Evolutionary conservation across 2,329 filamentous ascomycete genomes (phyloP).

Genomic region (Fusarium sp.): DNA sequence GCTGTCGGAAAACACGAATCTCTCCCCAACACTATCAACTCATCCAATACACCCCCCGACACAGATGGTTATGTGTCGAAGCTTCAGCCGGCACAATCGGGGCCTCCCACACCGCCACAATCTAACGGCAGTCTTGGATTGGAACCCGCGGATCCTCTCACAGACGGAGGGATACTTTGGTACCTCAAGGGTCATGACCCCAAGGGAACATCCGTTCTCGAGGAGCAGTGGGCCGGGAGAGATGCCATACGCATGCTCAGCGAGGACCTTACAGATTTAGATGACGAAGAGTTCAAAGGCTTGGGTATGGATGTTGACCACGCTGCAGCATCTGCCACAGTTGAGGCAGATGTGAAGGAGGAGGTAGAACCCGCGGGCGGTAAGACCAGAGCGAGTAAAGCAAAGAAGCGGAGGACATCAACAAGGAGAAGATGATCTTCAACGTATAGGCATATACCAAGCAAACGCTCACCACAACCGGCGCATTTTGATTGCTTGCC

Average conservation of each 20-base stretch:
- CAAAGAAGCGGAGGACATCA: slow-evolving; percentile 50
- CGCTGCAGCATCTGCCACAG: slow-evolving; percentile 42
- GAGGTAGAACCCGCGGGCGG: slow-evolving; percentile 32
- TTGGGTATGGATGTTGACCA: slow-evolving; percentile 67
- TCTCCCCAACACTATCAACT: slow-evolving; percentile 36
- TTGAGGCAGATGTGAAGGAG: slow-evolving; percentile 41
- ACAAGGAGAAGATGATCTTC: slow-evolving; percentile 47
- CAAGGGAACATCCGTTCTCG: slow-evolving; percentile 80
- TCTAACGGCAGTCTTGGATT: slow-evolving; percentile 68
- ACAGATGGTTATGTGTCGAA: slow-evolving; percentile 57
- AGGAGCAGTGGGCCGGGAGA: slow-evolving; percentile 72
- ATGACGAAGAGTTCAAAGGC: slow-evolving; percentile 87
- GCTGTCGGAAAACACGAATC: slow-evolving; percentile 43
- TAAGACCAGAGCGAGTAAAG: slow-evolving; percentile 46
- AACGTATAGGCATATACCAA: background rate
- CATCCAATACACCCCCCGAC: slow-evolving; percentile 59
- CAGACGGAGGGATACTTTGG: slow-evolving; percentile 85
- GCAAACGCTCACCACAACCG: slow-evolving; percentile 23
- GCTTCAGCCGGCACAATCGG: slow-evolving; percentile 47
- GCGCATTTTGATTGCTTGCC: slow-evolving; percentile 13
- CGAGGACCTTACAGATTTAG: slow-evolving; percentile 90
- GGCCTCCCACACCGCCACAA: slow-evolving; percentile 73
- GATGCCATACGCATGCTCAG: slow-evolving; percentile 76
- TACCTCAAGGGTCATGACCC: slow-evolving; percentile 86
- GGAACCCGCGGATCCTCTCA: slow-evolving; percentile 64